phyloP scores from a whole-genome alignment of 192 early-diverging fungal genomes.

The Haplosporangium gracile region DNA sequence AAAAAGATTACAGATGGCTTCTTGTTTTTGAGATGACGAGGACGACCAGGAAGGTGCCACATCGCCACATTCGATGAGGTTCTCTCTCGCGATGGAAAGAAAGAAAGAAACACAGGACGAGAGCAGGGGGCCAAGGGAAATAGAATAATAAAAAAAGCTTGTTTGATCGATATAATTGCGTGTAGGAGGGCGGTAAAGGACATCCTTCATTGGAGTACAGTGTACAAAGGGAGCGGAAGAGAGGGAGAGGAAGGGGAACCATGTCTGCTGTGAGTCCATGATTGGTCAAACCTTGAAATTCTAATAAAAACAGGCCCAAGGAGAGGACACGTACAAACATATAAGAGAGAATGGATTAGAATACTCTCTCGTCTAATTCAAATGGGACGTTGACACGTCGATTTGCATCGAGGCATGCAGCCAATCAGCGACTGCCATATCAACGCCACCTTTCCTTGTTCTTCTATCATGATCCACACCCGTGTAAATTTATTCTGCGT shows the following conservation, averaged over 20 bases:
- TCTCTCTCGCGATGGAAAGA: neutral
- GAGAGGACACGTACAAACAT: neutral
- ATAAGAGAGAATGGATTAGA: neutral
- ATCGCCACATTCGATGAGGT: neutral
- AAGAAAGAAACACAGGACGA: neutral
- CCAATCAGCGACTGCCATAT: slow-evolving; percentile 32
- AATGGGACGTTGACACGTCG: slow-evolving; percentile 2
- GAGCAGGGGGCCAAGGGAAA: neutral
- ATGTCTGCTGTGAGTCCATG: slow-evolving; percentile 7
- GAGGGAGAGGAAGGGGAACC: neutral
- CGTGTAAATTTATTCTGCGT: neutral
- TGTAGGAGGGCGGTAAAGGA: neutral
- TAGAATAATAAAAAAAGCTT: neutral
- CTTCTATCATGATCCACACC: neutral
- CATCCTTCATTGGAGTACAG: neutral
- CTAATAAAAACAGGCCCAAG: neutral
- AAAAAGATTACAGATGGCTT: neutral
- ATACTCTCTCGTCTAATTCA: neutral
- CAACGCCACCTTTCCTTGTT: neutral
- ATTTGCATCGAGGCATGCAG: slow-evolving; percentile 5
- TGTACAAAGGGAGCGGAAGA: neutral
- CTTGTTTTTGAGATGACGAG: neutral
- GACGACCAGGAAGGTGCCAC: neutral
- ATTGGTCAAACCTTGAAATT: neutral
- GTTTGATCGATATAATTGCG: neutral